Evolutionary conservation across 1,284 basidiomycete species (phyloP).

Genomic region (Rhodotorula sp.): DNA sequence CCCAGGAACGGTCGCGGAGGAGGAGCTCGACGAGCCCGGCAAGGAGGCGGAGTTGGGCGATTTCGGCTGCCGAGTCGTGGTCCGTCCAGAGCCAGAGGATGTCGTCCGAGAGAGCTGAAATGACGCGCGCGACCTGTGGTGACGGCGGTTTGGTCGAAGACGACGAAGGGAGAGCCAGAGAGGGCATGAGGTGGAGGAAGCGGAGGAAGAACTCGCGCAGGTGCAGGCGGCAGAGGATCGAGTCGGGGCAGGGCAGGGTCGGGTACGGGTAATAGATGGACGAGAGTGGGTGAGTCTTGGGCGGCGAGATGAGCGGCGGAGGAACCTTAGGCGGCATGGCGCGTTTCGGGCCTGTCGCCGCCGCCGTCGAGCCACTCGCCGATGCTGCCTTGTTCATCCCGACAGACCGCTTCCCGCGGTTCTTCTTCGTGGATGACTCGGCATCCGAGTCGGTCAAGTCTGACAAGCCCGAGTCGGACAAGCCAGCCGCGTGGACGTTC

Average conservation of each 20-base stretch:
- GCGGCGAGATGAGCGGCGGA: neutral
- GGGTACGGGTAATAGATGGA: slow-evolving; percentile 4
- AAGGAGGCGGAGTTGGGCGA: slow-evolving; percentile 14
- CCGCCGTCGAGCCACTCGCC: neutral
- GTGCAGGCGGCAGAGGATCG: slow-evolving; percentile 19
- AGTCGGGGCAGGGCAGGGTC: slow-evolving; percentile 6
- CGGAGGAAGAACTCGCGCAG: slow-evolving; percentile 29
- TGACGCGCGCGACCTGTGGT: slow-evolving; percentile 9
- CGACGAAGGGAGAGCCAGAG: neutral
- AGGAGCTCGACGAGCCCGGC: slow-evolving; percentile 13
- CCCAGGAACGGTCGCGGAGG: slow-evolving; percentile 1
- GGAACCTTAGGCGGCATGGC: slow-evolving; percentile 9
- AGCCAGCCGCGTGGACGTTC: neutral
- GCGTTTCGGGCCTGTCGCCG: slow-evolving; percentile 5
- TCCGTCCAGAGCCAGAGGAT: slow-evolving; percentile 23
- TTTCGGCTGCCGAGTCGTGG: slow-evolving; percentile 15
- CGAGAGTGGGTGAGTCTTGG: slow-evolving; percentile 1
- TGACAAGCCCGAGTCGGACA: slow-evolving; percentile 22
- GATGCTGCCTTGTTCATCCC: neutral
- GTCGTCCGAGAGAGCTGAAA: slow-evolving; percentile 14
- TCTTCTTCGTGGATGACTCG: neutral
- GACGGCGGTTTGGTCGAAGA: neutral
- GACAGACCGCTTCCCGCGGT: neutral
- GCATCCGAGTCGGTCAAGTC: slow-evolving; percentile 23
- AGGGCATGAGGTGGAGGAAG: slow-evolving; percentile 16